Conservation (phyloP, 805 yeast species). For the Pichia phayaonensis region DNA sequence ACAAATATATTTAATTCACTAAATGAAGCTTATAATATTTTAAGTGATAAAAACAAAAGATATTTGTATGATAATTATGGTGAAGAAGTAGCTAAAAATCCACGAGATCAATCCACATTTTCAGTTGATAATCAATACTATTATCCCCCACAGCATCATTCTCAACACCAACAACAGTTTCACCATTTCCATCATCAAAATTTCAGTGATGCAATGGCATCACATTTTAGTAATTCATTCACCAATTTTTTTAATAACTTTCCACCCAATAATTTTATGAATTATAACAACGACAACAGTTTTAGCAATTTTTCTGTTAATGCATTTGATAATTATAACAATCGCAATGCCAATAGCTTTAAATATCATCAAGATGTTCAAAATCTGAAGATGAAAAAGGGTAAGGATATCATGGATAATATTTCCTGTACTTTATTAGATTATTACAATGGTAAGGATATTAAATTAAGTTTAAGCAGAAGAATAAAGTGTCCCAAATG, state of each 20-base stretch:
- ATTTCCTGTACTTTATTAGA: constrained; percentile 47
- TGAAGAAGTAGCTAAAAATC: constrained; percentile 30
- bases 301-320: background rate
- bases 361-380: constrained; percentile 1
- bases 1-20: constrained; percentile 53
- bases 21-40: constrained; percentile 58
- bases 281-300: background rate
- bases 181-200: background rate
- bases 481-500: constrained; percentile 43
- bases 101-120: constrained; percentile 1
- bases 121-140: constrained; percentile 5
- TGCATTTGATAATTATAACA: background rate
- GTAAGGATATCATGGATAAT: constrained; percentile 51
- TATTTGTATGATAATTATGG: constrained; percentile 48
- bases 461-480: constrained; percentile 48
- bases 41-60: constrained; percentile 41
- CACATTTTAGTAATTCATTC: background rate
- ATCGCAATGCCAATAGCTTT: background rate
- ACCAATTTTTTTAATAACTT: constrained; percentile 1
- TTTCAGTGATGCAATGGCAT: background rate
- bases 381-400: constrained; percentile 24
- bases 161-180: background rate
- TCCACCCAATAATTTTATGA: background rate
- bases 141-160: background rate
- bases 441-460: constrained; percentile 47